Conservation (phyloP, 208 protist genomes). For the Borovskyia barvae region DNA sequence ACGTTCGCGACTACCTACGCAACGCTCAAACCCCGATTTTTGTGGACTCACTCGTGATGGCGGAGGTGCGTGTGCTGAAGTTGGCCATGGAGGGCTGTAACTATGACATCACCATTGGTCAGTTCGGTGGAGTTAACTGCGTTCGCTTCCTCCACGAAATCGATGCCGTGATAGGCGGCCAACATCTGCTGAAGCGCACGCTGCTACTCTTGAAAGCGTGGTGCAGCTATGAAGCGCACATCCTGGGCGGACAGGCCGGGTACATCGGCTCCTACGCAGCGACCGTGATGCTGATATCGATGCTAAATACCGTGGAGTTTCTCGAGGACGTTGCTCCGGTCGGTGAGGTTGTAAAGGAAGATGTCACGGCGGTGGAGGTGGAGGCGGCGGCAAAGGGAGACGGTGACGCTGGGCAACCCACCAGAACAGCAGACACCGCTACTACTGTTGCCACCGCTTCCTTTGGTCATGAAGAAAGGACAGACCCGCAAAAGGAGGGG, state of each 20-base stretch:
- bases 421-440: too few relatives aligned
- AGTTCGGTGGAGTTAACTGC: conserved; percentile 88
- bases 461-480: too few relatives aligned
- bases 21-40: conserved; percentile 50
- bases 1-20: conserved; percentile 65
- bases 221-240: conserved; percentile 88
- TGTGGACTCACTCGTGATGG: conserved; percentile 76
- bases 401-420: neutral
- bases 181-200: conserved; percentile 89
- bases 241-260: conserved; percentile 87
- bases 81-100: conserved; percentile 84
- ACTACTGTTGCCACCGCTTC: too few relatives aligned
- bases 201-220: conserved; percentile 90
- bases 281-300: conserved; percentile 89
- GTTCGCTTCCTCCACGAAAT: conserved; percentile 89
- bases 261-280: conserved; percentile 90
- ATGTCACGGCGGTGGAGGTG: neutral
- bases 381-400: neutral
- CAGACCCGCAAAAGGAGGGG: too few relatives aligned
- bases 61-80: conserved; percentile 87
- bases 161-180: conserved; percentile 70
- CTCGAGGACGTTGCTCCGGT: conserved; percentile 58
- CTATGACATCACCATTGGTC: conserved; percentile 89
- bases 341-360: neutral
- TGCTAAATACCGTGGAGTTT: conserved; percentile 88